Evolutionary conservation across 2,329 filamentous ascomycete species (phyloP), one percentile per base, ranked within the genome.

Genomic region (Penicillium psychrosexuale): DNA sequence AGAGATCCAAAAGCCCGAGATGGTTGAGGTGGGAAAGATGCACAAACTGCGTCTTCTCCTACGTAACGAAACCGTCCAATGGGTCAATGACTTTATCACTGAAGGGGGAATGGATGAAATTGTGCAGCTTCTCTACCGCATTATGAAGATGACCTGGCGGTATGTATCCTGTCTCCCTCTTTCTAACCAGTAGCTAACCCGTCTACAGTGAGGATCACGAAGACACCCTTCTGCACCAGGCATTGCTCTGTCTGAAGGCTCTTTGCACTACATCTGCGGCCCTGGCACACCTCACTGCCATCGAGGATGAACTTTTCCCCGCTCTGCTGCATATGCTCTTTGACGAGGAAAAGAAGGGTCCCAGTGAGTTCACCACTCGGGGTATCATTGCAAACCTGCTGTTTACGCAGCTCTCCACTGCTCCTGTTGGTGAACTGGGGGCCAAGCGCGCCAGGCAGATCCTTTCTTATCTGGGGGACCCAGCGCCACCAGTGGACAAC

Each of bases 281-380:
- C 1, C 80, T 97, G 66, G 84, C 89, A 61, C 89, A 93, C 68
- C 83, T 99, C 8, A 83, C 89, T 61, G 84, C 85, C 9, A 90
- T 96, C 54, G 90, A 95, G 62, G 78, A 80, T 6, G 87, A 87
- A 0, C 80, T 99, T 8, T 97, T 97, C 67, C 91, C 93, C 2
- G 89, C 90, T 27, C 78, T 99, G 44, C 76, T 97, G 44, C 84
- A 84, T 55, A 91, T 97, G 87, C 80, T 97, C 38, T 97, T 97
- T 66, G 92, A 97, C 66, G 90, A 95, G n/a, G 93, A 97, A 70
- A 95, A 92, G 78, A 97, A 97, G 72, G 94, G 94, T 0, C 94
- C 94, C 0, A 95, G 90, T 77, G 94, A 99, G 73, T 99, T 96
- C 72, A 94, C 89, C 5, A 97, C 94, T 12, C 87, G 94, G 52